phyloP scores from a whole-genome alignment of 2,329 filamentous ascomycete species.

The Beauveria rudraprayagi region DNA sequence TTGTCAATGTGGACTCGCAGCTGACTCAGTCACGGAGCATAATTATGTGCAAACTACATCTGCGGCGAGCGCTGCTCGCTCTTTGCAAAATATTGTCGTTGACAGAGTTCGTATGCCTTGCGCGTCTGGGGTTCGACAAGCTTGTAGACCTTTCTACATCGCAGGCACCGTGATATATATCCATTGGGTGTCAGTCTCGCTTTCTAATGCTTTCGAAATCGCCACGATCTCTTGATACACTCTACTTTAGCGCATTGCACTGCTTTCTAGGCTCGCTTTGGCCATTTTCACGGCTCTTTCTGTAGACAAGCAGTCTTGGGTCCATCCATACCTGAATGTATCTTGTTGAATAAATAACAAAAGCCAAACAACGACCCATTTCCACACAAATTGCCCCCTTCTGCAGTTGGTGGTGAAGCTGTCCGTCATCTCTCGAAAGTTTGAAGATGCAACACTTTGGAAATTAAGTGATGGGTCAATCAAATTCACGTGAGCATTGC shows the following conservation, averaged over 20 bases:
- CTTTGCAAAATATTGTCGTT: slow-evolving; percentile 55
- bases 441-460: not conserved
- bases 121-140: slow-evolving; percentile 45
- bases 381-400: not conserved
- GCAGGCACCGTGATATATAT: slow-evolving; percentile 57
- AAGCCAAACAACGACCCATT: not conserved
- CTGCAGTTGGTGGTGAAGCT: not conserved
- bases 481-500: slow-evolving; percentile 15
- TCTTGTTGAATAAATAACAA: slow-evolving; percentile 41
- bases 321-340: slow-evolving; percentile 54
- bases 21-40: slow-evolving; percentile 60
- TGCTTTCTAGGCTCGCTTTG: not conserved
- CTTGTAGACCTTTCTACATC: slow-evolving; percentile 58
- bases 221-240: not conserved
- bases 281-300: slow-evolving; percentile 38
- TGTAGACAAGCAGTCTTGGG: slow-evolving; percentile 44
- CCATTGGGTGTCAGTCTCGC: slow-evolving; percentile 24
- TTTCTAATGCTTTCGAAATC: not conserved
- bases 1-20: slow-evolving; percentile 53
- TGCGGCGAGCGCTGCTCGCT: slow-evolving; percentile 50
- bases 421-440: not conserved
- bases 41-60: slow-evolving; percentile 53
- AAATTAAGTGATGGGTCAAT: not conserved
- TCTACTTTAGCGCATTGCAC: not conserved
- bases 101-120: slow-evolving; percentile 51